A percentile compares a stretch with the other conserved stretches of the same genome.
Evolutionary conservation across 495 filamentous ascomycete genomes (phyloP).

Genomic region (Jackrogersella minutella): DNA sequence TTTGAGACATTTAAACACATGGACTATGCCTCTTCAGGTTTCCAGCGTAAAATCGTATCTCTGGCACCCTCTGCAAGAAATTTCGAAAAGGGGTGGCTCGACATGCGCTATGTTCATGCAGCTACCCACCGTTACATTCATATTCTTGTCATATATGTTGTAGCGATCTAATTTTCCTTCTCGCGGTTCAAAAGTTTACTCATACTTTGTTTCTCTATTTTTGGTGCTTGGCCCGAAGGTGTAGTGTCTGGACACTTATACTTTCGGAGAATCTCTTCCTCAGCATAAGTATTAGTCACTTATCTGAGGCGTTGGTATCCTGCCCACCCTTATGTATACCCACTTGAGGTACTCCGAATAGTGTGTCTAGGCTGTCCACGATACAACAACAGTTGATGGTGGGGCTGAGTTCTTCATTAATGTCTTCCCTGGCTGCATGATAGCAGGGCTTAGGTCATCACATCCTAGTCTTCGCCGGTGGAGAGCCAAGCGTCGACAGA

Average conservation of each 20-base stretch:
- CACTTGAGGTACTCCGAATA: background rate
- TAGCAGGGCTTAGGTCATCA: conserved; percentile 25
- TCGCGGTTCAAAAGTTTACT: conserved; percentile 3
- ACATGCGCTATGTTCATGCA: conserved; percentile 35
- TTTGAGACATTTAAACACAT: conserved; percentile 22
- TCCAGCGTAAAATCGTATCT: conserved; percentile 16
- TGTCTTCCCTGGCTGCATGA: conserved; percentile 18
- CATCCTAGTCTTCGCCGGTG: conserved; percentile 15
- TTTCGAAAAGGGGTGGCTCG: conserved; percentile 40
- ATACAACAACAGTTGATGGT: background rate
- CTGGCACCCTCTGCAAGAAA: conserved; percentile 25
- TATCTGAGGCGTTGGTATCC: conserved; percentile 2
- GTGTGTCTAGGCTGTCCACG: background rate
- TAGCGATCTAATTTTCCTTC: conserved; percentile 10
- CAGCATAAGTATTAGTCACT: background rate
- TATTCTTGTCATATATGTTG: conserved; percentile 29
- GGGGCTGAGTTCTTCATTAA: conserved; percentile 1
- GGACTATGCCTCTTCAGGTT: conserved; percentile 17
- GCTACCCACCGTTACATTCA: conserved; percentile 42
- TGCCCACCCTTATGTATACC: background rate
- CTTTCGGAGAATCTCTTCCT: background rate
- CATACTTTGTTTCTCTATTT: conserved; percentile 7
- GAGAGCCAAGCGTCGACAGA: conserved; percentile 14
- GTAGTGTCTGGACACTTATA: background rate
- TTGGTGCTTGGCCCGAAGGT: background rate